Base-by-base conservation (phyloP, 116 monocot genomes). In the Papilionanthe hybrid region DNA sequence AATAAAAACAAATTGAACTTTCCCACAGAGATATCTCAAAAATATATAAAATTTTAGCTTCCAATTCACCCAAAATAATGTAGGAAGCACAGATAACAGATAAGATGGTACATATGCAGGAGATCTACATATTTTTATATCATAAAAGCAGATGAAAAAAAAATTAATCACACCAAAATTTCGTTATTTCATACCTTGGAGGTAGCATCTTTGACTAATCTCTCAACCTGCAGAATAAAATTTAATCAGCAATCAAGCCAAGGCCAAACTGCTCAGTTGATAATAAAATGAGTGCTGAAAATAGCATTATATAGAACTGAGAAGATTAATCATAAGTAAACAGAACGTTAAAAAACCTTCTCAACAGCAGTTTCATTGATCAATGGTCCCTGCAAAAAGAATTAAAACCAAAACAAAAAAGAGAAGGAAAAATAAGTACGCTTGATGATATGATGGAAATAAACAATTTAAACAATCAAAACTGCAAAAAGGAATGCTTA, bases 301-400 rank as follows among this genome's bases (percentile, higher is more conserved):
- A 69, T 63, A 53, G 45, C 44, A 65, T 19, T 82, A 50, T n/a
- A 37, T n/a, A 25, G 18, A 69, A 67, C 13, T 19, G 7, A 79
- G 20, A 75, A 49, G 49, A 15, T 49, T 10, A 75, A 49, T 23
- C 49, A 75, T 18, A 73, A 12, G 1, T 28, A 0, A 25, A 42
- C 42, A 55, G 19, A 81, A n/a, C 76, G 84, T 69, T 9, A 75
- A 55, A 65, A 13, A 32, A 96, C 97, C 92, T 98, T 98, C 68
- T 94, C 72, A 48, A 98, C 80, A 71, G 97, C 94, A 87, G 91
- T 88, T 90, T 94, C 94, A 88, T 92, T 98, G 68, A 94, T 98
- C 76, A 98, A 88, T 43, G 97, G 97, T 66, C 97, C 97, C 97
- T 94, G 90, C 47, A 81, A 78, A 44, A 58, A 77, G 56, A 79